phyloP scores from a whole-genome alignment of 139 green algal species.

The Haematococcus lacustris region DNA sequence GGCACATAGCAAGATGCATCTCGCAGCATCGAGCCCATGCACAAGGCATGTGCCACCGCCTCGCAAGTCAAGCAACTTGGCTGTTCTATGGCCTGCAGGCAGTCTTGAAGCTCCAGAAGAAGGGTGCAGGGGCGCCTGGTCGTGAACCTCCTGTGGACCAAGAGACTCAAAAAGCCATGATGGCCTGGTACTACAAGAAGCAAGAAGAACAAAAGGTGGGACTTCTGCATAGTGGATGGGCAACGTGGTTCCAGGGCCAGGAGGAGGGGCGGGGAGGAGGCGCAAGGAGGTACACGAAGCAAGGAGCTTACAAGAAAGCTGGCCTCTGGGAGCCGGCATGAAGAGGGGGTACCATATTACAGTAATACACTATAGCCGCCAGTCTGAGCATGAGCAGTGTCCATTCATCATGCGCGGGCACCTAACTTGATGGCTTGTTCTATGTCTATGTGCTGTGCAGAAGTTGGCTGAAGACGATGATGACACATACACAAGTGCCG shows the following conservation, averaged over 20 bases:
- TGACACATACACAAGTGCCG: slow-evolving; percentile 56
- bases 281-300: not conserved
- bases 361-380: not conserved
- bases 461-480: slow-evolving; percentile 62
- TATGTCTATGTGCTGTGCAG: slow-evolving; percentile 22
- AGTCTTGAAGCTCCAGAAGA: slow-evolving; percentile 58
- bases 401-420: not conserved
- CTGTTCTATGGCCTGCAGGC: slow-evolving; percentile 8
- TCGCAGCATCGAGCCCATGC: no score
- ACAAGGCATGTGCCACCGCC: no score
- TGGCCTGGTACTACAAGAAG: slow-evolving; percentile 81
- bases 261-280: not conserved
- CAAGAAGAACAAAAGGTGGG: slow-evolving; percentile 73
- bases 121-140: slow-evolving; percentile 55
- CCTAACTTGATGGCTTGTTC: not conserved
- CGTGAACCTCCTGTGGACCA: slow-evolving; percentile 56
- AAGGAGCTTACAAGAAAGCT: not conserved
- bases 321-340: not conserved
- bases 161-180: slow-evolving; percentile 82
- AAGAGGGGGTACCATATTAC: not conserved
- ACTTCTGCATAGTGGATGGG: not conserved
- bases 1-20: no score
- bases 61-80: no score
- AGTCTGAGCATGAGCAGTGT: not conserved
- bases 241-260: not conserved